Conservation (phyloP, 345 rosid genomes). For the Adansonia digitata region DNA sequence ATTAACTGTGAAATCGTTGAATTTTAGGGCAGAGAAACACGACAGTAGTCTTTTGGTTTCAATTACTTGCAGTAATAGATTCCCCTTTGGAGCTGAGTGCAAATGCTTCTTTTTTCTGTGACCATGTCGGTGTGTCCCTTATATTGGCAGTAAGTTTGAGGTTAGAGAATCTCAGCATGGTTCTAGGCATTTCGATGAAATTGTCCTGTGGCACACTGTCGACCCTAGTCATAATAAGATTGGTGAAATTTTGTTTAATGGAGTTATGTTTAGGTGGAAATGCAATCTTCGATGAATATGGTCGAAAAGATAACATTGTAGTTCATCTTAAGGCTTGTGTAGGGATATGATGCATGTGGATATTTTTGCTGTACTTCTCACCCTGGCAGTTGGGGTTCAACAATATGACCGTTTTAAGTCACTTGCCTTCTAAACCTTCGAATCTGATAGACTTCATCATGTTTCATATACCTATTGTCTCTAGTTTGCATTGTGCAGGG, state of each 20-base stretch:
- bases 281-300: not conserved
- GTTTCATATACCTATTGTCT: not conserved
- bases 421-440: not conserved
- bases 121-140: not conserved
- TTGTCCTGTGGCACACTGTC: not conserved
- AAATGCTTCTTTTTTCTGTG: slow-evolving; percentile 3
- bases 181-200: not conserved
- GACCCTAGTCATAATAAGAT: not conserved
- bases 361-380: not conserved
- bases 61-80: not conserved
- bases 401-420: not conserved
- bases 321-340: not conserved
- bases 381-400: not conserved
- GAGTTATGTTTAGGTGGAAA: not conserved
- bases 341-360: not conserved
- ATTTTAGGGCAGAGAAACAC: not conserved
- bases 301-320: not conserved
- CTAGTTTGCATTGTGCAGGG: slow-evolving; percentile 33
- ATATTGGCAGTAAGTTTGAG: not conserved
- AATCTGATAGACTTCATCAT: not conserved
- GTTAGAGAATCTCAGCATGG: not conserved
- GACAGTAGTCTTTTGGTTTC: not conserved
- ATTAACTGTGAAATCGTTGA: not conserved
- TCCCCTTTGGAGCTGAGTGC: not conserved
- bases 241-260: not conserved